A percentile compares a stretch with the other conserved stretches of the same genome.
Evolutionary conservation across 176 grass and related monocot species (phyloP).

Genomic region (Thalia dealbata): DNA sequence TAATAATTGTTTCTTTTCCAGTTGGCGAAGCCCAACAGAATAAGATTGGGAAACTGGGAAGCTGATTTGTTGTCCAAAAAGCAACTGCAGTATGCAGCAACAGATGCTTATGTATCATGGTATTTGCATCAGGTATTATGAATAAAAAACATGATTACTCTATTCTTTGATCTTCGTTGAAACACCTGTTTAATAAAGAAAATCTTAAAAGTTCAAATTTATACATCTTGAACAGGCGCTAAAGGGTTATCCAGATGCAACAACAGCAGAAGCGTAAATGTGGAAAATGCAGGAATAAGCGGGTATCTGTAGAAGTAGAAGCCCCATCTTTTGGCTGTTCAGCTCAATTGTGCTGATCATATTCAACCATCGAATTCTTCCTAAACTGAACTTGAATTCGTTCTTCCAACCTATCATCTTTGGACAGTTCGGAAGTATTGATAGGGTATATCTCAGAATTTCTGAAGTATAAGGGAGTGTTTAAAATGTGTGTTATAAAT

Average conservation of each 20-base stretch:
- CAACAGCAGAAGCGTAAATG: slow-evolving; percentile 10
- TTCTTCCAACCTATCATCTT: no score
- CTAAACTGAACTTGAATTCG: no score
- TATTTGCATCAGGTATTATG: slow-evolving; percentile 64
- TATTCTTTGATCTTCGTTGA: neutral
- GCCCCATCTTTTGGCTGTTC: neutral
- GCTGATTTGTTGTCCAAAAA: slow-evolving; percentile 43
- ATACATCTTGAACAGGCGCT: slow-evolving; percentile 32
- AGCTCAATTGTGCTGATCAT: neutral
- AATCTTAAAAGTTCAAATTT: neutral
- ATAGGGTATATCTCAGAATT: no score
- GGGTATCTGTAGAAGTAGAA: neutral
- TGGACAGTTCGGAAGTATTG: no score
- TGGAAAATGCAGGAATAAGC: neutral
- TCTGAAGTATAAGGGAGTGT: no score
- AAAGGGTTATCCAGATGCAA: slow-evolving; percentile 36
- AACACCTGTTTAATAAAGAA: neutral
- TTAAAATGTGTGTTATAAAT: no score
- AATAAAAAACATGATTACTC: neutral
- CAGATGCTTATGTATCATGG: slow-evolving; percentile 94
- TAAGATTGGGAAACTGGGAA: slow-evolving; percentile 96
- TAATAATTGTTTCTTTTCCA: slow-evolving; percentile 22
- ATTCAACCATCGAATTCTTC: no score
- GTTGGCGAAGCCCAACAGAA: slow-evolving; percentile 72
- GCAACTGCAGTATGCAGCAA: slow-evolving; percentile 84